Evolutionary conservation across 768 basidiomycete genomes (phyloP).

Genomic region (Amanita thiersii): DNA sequence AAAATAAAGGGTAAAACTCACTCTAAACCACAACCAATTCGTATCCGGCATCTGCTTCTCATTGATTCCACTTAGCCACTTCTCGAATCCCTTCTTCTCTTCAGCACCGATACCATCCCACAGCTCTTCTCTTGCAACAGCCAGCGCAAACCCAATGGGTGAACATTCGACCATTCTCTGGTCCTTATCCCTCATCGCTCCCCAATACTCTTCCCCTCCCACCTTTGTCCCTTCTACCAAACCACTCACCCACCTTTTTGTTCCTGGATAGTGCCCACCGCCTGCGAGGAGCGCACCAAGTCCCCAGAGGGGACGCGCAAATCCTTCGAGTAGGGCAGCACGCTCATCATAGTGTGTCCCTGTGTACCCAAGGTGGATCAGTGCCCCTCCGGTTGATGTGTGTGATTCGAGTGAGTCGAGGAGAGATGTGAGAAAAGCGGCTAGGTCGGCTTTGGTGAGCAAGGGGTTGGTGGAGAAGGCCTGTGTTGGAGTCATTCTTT

Average conservation of each 20-base stretch:
- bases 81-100: slow-evolving; percentile 49
- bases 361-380: slow-evolving; percentile 60
- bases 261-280: slow-evolving; percentile 51
- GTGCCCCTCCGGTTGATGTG: slow-evolving; percentile 67
- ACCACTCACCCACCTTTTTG: slow-evolving; percentile 56
- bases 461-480: slow-evolving; percentile 54
- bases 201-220: slow-evolving; percentile 72
- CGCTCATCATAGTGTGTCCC: slow-evolving; percentile 68
- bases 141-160: slow-evolving; percentile 64
- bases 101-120: slow-evolving; percentile 51
- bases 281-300: slow-evolving; percentile 59
- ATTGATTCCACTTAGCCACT: slow-evolving; percentile 70
- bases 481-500: too few relatives aligned
- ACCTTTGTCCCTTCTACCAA: slow-evolving; percentile 58
- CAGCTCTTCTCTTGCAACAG: slow-evolving; percentile 55
- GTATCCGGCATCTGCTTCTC: slow-evolving; percentile 81
- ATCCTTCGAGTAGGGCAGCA: slow-evolving; percentile 70
- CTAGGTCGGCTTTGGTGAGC: slow-evolving; percentile 51
- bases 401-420: slow-evolving; percentile 61
- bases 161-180: slow-evolving; percentile 82
- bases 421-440: slow-evolving; percentile 43
- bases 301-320: slow-evolving; percentile 73
- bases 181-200: slow-evolving; percentile 63
- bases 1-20: slow-evolving; percentile 22
- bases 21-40: slow-evolving; percentile 81